These are phyloP conservation scores for Wallacemonas sp. DNA, from an alignment of 208 protist species.

Conservation along the genomic window DNA sequence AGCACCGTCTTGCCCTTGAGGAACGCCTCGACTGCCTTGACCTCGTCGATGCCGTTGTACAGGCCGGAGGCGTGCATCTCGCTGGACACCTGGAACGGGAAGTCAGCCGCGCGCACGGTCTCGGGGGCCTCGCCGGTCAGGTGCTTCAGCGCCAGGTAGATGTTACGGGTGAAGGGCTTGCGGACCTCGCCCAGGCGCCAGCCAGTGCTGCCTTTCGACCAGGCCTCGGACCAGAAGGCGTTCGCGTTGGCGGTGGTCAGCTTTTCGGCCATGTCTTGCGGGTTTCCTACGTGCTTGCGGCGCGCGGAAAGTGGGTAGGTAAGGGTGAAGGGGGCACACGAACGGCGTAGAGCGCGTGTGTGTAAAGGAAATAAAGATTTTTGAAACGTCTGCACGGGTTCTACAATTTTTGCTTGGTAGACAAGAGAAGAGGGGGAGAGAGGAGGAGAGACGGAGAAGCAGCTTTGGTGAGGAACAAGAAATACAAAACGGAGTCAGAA, in stretches of 20 bases:
- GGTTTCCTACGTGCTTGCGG: background rate
- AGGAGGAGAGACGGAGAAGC: too few species aligned
- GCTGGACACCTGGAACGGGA: conserved; percentile 23
- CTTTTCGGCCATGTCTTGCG: conserved; percentile 8
- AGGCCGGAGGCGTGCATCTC: conserved; percentile 15
- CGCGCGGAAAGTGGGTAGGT: too few species aligned
- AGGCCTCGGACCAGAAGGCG: conserved; percentile 53
- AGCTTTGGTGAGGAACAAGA: too few species aligned
- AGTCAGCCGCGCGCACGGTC: background rate
- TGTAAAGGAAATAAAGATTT: too few species aligned
- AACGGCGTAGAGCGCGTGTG: background rate
- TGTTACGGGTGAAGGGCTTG: conserved; percentile 45
- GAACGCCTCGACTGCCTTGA: conserved; percentile 35
- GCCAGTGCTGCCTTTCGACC: conserved; percentile 35
- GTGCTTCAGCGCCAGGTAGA: conserved; percentile 33
- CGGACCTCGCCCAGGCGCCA: conserved; percentile 38
- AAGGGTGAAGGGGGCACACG: background rate
- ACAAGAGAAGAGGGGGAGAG: too few species aligned
- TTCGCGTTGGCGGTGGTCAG: conserved; percentile 26
- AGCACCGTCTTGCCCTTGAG: conserved; percentile 43
- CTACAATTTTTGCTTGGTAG: too few species aligned
- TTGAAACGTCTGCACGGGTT: too few species aligned
- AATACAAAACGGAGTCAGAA: too few species aligned
- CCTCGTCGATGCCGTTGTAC: conserved; percentile 29
- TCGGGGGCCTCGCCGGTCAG: conserved; percentile 16